Conservation (phyloP, 768 basidiomycete species). For the Psilocybe cubensis region DNA sequence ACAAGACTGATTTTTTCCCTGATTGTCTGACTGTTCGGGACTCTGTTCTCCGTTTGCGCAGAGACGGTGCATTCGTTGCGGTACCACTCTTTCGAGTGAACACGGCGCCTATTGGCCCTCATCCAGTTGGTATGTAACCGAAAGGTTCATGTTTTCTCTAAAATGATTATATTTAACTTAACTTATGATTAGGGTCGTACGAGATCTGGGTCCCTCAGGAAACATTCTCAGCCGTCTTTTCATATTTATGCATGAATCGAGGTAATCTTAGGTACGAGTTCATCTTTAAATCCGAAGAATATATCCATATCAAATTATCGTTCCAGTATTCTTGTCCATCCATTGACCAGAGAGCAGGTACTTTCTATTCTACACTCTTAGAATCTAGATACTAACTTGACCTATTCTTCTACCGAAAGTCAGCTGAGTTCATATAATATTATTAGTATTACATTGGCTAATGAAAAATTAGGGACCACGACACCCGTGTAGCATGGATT, state of each 20-base stretch:
- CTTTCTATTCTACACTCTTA: background rate
- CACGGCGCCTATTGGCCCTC: constrained; percentile 69
- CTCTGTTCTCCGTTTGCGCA: constrained; percentile 68
- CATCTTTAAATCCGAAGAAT: background rate
- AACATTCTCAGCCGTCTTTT: constrained; percentile 77
- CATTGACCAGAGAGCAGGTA: constrained; percentile 72
- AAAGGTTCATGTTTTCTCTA: background rate
- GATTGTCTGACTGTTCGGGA: too few relatives aligned
- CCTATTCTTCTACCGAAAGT: constrained; percentile 47
- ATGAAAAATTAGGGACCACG: constrained; percentile 59
- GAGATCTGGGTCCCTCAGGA: constrained; percentile 82
- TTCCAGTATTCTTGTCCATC: constrained; percentile 71
- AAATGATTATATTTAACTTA: background rate
- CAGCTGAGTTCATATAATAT: background rate
- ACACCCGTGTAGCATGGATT: constrained; percentile 72
- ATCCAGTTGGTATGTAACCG: constrained; percentile 65
- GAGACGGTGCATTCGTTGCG: constrained; percentile 79
- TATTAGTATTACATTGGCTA: too few relatives aligned
- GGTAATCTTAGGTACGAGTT: constrained; percentile 63
- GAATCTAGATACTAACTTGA: background rate
- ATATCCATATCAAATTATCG: background rate
- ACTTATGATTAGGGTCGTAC: constrained; percentile 56
- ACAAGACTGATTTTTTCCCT: too few relatives aligned
- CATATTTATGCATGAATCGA: constrained; percentile 70
- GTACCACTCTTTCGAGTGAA: constrained; percentile 79